These are phyloP conservation scores for Elsinoe australis DNA, from an alignment of 2,329 filamentous ascomycete species.

Conservation along the genomic window DNA sequence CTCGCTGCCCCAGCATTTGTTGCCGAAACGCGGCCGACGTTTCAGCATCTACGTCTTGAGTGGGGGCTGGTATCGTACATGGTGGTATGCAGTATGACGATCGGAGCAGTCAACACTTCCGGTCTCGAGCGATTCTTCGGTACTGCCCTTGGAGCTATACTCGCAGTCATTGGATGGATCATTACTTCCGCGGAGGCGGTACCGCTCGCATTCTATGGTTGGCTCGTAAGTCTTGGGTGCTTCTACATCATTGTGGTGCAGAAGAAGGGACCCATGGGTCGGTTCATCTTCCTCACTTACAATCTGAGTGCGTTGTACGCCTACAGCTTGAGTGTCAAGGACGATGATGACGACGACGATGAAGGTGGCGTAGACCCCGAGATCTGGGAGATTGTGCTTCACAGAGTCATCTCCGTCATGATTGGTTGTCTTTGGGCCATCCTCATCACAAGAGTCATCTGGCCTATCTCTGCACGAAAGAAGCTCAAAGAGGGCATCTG, in stretches of 20 bases:
- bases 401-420: slow-evolving; percentile 79
- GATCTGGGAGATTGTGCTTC: slow-evolving; percentile 79
- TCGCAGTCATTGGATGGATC: slow-evolving; percentile 71
- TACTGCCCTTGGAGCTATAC: slow-evolving; percentile 70
- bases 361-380: slow-evolving; percentile 77
- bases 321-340: slow-evolving; percentile 75
- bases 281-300: slow-evolving; percentile 91
- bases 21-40: slow-evolving; percentile 66
- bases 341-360: slow-evolving; percentile 68
- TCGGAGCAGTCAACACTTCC: slow-evolving; percentile 90
- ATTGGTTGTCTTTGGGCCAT: slow-evolving; percentile 88
- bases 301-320: slow-evolving; percentile 92
- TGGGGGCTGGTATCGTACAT: slow-evolving; percentile 97
- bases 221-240: slow-evolving; percentile 70
- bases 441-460: slow-evolving; percentile 78
- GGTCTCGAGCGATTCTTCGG: slow-evolving; percentile 79
- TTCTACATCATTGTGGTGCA: slow-evolving; percentile 84
- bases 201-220: slow-evolving; percentile 71
- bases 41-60: slow-evolving; percentile 84
- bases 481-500: slow-evolving; percentile 87
- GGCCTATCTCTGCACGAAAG: slow-evolving; percentile 82
- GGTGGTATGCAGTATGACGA: slow-evolving; percentile 97
- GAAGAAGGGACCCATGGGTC: slow-evolving; percentile 79
- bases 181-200: slow-evolving; percentile 65
- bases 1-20: slow-evolving; percentile 89